phyloP scores from a whole-genome alignment of 2,329 filamentous ascomycete species.

The Allantophomopsis cytisporea region DNA sequence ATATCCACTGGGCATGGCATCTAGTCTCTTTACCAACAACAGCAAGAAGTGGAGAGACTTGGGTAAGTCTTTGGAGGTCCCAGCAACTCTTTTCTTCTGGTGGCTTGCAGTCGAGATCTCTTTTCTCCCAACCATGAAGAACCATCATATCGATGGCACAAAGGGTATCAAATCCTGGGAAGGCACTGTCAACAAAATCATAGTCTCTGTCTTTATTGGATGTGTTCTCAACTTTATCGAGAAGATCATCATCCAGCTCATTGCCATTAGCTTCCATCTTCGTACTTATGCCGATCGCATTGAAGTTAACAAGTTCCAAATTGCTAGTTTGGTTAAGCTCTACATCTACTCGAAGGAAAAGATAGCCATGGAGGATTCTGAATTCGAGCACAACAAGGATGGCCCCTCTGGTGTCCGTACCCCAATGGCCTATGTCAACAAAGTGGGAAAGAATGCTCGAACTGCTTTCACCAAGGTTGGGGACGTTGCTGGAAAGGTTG shows the following conservation, averaged over 20 bases:
- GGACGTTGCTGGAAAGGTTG: slow-evolving; percentile 72
- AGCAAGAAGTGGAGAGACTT: slow-evolving; percentile 90
- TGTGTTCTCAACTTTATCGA: slow-evolving; percentile 72
- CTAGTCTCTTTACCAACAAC: slow-evolving; percentile 69
- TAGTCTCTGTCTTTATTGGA: slow-evolving; percentile 73
- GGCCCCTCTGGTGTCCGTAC: slow-evolving; percentile 38
- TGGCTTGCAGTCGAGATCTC: slow-evolving; percentile 76
- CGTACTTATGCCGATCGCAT: slow-evolving; percentile 86
- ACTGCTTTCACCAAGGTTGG: slow-evolving; percentile 69
- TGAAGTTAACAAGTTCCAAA: slow-evolving; percentile 84
- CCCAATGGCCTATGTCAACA: slow-evolving; percentile 56
- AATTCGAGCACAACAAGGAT: slow-evolving; percentile 48
- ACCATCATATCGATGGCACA: slow-evolving; percentile 35
- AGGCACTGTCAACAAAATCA: slow-evolving; percentile 66
- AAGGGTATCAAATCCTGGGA: slow-evolving; percentile 53
- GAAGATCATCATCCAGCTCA: slow-evolving; percentile 90
- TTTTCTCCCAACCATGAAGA: slow-evolving; percentile 69
- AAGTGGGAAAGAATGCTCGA: slow-evolving; percentile 60
- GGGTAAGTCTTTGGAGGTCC: slow-evolving; percentile 72
- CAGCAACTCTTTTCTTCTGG: slow-evolving; percentile 83
- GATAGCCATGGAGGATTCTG: slow-evolving; percentile 59
- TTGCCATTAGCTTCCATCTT: slow-evolving; percentile 84
- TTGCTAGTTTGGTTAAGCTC: slow-evolving; percentile 51
- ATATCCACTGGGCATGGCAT: slow-evolving; percentile 43
- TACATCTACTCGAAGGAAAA: slow-evolving; percentile 50